Evolutionary conservation across 192 early-diverging fungal genomes (phyloP), one percentile per base, ranked within the genome.

Genomic region (Piromyces sp.): DNA sequence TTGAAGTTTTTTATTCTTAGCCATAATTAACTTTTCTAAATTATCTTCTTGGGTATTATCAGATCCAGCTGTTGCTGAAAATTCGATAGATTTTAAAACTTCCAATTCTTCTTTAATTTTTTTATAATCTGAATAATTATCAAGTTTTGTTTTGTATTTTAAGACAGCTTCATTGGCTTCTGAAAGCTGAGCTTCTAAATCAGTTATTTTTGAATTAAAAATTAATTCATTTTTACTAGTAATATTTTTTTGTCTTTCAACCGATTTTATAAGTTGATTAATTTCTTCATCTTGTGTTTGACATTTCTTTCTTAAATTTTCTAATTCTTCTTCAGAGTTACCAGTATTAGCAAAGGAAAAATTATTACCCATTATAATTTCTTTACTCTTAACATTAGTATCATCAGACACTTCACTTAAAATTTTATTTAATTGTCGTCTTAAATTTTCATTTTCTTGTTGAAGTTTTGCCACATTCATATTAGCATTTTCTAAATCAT

Each of bases 61-160:
- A 26, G 89, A 89, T n/a, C 87, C 86, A 79, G 79, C 58, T 12
- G 79, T 78, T 30, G 80, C 80, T 30, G 79, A 82, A 22, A 86
- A 83, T 84, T 86, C 82, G 28, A 82, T 83, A 29, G 86, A 85
- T 84, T 94, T 94, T 81, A 95, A 87, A 78, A 98, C 89, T 29
- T 94, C 92, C 30, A 98, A 87, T 82, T 98, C 96, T 38, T 92
- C 88, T 84, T 94, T 94, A 38, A 96, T 91, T 82, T 94, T 92
- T 80, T 95, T 92, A 79, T 97, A 97, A 82, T 97, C 95, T 13
- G 91, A 91, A 83, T 87, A 92, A 30, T 88, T 87, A 31, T 87
- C 86, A 19, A 96, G 81, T 38, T 90, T 87, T 19, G 85, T 88
- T 31, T 89, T 86, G n/a, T 68, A 68, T 68, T 68, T 68, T 26